These are phyloP conservation scores for Mycena albidolilacea DNA, from an alignment of 768 basidiomycete genomes.

Conservation along the genomic window DNA sequence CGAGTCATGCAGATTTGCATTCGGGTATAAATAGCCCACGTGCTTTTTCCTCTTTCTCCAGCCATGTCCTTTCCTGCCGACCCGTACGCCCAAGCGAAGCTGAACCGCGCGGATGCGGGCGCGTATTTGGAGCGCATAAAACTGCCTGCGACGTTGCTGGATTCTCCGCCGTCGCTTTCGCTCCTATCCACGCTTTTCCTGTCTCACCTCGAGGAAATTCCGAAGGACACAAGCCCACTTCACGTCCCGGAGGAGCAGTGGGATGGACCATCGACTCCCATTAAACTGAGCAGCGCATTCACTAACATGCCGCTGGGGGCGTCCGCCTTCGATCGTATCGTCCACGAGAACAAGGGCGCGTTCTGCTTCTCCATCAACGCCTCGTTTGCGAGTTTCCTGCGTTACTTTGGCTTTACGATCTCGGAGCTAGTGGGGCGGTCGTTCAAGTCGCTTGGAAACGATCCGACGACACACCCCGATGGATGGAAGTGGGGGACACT, in stretches of 20 bases:
- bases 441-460: conserved; percentile 35
- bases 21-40: neutral
- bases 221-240: conserved; percentile 37
- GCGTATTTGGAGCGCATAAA: conserved; percentile 34
- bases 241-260: conserved; percentile 40
- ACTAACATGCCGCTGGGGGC: conserved; percentile 38
- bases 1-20: conserved; percentile 1
- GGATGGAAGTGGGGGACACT: conserved; percentile 40
- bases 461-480: conserved; percentile 36
- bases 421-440: conserved; percentile 36
- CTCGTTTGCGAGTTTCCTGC: conserved; percentile 32
- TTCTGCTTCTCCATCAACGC: conserved; percentile 39
- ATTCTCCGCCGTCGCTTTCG: conserved; percentile 32
- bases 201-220: conserved; percentile 37
- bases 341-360: conserved; percentile 38
- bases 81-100: conserved; percentile 8
- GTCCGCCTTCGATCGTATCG: conserved; percentile 32
- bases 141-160: conserved; percentile 28
- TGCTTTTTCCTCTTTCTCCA: neutral
- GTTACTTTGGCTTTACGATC: conserved; percentile 32
- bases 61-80: conserved; percentile 30
- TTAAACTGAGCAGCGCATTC: conserved; percentile 33
- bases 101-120: conserved; percentile 24
- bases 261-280: conserved; percentile 32
- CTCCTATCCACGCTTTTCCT: conserved; percentile 33